Conservation (phyloP, 2,329 filamentous ascomycete genomes). For the Talaromyces sp. region DNA sequence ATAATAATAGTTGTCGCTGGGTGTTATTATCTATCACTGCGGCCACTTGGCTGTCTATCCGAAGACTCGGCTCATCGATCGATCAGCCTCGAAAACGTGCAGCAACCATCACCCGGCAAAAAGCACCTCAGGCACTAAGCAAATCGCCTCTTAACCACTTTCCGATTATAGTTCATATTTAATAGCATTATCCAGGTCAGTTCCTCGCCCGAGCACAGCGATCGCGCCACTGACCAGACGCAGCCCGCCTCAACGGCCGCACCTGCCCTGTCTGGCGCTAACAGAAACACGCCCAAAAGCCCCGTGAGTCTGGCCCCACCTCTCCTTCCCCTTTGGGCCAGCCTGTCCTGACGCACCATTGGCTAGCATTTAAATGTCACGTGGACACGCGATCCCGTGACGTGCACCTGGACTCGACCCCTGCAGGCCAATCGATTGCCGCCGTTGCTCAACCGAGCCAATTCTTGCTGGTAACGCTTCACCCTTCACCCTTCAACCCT, state of each 20-base stretch:
- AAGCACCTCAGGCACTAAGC: too few relatives aligned
- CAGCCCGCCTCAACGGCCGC: background rate
- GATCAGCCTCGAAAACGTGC: background rate
- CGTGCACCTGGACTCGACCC: background rate
- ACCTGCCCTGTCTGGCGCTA: background rate
- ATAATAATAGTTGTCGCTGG: background rate
- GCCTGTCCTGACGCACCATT: background rate
- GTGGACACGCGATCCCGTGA: constrained; percentile 6
- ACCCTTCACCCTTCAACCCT: background rate
- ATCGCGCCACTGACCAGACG: background rate
- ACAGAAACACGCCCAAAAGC: background rate
- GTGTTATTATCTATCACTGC: background rate
- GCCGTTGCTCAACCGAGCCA: background rate
- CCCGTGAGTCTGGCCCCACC: background rate
- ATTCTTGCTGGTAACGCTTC: background rate
- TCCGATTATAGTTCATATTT: too few relatives aligned
- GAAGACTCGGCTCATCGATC: background rate
- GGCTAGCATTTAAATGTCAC: constrained; percentile 8
- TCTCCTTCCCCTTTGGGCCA: background rate
- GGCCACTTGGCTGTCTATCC: background rate
- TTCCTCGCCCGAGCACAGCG: background rate
- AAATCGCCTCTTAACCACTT: background rate
- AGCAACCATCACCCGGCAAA: background rate
- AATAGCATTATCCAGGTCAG: background rate
- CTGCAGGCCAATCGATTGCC: constrained; percentile 2